phyloP scores from a whole-genome alignment of 768 basidiomycete genomes.

The Lentinula boryana region DNA sequence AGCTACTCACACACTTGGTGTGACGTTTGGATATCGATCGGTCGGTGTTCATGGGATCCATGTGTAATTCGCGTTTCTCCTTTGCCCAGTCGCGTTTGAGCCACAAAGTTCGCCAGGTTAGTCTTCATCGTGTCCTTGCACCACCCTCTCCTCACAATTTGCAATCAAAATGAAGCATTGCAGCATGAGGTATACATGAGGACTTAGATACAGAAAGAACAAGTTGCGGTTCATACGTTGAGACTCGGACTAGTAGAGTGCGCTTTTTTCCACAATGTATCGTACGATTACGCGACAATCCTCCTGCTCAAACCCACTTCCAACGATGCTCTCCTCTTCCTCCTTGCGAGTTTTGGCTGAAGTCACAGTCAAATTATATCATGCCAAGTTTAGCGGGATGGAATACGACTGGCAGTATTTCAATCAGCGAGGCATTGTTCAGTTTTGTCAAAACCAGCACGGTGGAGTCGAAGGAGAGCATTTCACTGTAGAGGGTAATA shows the following conservation, averaged over 20 bases:
- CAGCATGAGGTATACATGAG: not conserved
- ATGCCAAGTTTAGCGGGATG: not conserved
- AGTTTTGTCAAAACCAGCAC: not conserved
- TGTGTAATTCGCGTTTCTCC: not conserved
- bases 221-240: not conserved
- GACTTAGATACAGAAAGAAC: not conserved
- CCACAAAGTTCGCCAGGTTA: not conserved
- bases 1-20: not conserved
- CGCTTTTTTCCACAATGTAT: not conserved
- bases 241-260: not conserved
- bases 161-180: not conserved
- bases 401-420: constrained; percentile 6
- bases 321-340: not conserved
- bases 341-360: not conserved
- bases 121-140: not conserved
- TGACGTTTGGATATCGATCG: not conserved
- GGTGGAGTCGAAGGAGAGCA: not conserved
- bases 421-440: constrained; percentile 1
- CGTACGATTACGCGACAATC: not conserved
- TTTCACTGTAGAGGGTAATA: not conserved
- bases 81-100: not conserved
- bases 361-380: not conserved
- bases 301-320: not conserved
- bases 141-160: not conserved
- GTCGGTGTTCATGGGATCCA: not conserved